Percentiles rank a stretch among this genome's conserved stretches.
These are phyloP conservation scores for Vigna hirtella DNA, from an alignment of 306 rosid genomes.

Conservation along the genomic window DNA sequence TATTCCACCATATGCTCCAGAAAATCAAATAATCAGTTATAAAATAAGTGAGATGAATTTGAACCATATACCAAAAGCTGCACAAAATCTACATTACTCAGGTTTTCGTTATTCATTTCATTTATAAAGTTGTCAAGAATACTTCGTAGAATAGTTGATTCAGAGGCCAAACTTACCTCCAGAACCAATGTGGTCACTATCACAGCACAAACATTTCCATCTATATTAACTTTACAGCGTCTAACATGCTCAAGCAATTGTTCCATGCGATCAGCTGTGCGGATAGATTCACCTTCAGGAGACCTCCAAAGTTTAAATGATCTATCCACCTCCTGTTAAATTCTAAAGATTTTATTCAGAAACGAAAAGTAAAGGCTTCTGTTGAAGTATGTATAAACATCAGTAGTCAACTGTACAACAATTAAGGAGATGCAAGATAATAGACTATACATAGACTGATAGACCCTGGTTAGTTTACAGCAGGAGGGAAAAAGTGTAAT, in stretches of 20 bases:
- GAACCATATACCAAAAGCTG: slow-evolving; percentile 16
- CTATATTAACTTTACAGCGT: slow-evolving; percentile 72
- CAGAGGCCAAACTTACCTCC: slow-evolving; percentile 61
- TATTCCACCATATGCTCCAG: neutral
- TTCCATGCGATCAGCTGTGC: slow-evolving; percentile 73
- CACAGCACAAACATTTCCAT: slow-evolving; percentile 74
- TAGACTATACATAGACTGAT: neutral
- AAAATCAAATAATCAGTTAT: neutral
- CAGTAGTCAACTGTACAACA: slow-evolving; percentile 24
- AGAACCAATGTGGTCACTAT: slow-evolving; percentile 87
- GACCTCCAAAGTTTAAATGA: slow-evolving; percentile 62
- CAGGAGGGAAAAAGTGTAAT: no score
- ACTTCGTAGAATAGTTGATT: slow-evolving; percentile 17
- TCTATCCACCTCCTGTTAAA: slow-evolving; percentile 73
- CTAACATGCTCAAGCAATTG: slow-evolving; percentile 82
- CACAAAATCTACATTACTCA: slow-evolving; percentile 1
- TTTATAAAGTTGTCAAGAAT: neutral
- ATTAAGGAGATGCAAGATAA: neutral
- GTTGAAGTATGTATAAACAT: slow-evolving; percentile 8
- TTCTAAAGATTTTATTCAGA: neutral
- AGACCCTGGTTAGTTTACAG: no score
- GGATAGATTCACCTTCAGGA: slow-evolving; percentile 44
- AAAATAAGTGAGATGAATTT: slow-evolving; percentile 11
- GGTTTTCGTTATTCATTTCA: slow-evolving; percentile 28
- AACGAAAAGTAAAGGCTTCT: neutral